A percentile compares a stretch with the other conserved stretches of the same genome.
Evolutionary conservation across 208 protist genomes (phyloP).

Genomic region (Porcisia deanei): DNA sequence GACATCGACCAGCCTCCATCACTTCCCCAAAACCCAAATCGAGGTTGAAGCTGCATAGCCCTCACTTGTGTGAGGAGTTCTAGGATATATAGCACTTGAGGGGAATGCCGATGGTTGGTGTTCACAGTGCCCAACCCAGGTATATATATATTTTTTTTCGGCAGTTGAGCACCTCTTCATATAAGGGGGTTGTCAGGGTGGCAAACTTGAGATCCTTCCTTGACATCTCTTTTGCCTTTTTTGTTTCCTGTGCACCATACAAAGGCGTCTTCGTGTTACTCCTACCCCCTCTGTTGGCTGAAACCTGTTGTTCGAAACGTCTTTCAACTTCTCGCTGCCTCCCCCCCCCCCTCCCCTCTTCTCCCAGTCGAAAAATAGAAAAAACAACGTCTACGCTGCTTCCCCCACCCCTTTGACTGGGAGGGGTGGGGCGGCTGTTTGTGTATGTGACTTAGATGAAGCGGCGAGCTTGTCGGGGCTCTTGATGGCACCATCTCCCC

Average conservation of each 20-base stretch:
- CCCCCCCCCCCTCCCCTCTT: too few relatives aligned
- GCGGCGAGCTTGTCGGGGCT: not conserved
- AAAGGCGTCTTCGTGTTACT: not conserved
- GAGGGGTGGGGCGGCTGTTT: not conserved
- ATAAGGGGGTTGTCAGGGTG: not conserved
- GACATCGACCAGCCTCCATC: not conserved
- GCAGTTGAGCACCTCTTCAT: not conserved
- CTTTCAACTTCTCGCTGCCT: too few relatives aligned
- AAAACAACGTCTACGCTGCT: too few relatives aligned
- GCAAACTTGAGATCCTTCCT: not conserved
- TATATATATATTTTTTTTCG: too few relatives aligned
- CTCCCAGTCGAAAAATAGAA: too few relatives aligned
- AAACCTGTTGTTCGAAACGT: too few relatives aligned
- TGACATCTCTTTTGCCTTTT: not conserved
- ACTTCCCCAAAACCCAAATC: conserved; percentile 5
- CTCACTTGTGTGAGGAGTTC: too few relatives aligned
- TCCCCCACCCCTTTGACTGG: not conserved
- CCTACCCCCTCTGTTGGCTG: not conserved
- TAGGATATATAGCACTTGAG: not conserved
- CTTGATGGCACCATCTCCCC: not conserved
- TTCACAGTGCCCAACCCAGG: not conserved
- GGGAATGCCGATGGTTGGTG: not conserved
- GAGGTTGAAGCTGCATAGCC: conserved; percentile 15
- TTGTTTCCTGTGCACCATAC: not conserved
- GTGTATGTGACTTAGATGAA: not conserved